A percentile compares a stretch with the other conserved stretches of the same genome.
These are phyloP conservation scores for Ormosia semicastrata DNA, from an alignment of 306 rosid genomes.

Conservation along the genomic window DNA sequence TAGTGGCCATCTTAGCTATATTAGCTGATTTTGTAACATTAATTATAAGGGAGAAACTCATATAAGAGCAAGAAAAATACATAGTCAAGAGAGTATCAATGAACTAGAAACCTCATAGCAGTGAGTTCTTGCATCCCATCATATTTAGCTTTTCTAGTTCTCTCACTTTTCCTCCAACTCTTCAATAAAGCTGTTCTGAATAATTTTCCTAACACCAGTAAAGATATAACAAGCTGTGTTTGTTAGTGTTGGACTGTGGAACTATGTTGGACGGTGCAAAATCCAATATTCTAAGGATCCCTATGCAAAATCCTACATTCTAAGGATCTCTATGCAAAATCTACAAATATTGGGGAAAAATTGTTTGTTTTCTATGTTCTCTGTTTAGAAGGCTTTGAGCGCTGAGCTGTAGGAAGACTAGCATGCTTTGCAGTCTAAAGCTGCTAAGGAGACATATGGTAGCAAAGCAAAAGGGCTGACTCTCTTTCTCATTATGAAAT, in stretches of 20 bases:
- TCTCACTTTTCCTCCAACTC: too few species aligned
- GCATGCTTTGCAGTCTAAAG: slow-evolving; percentile 38
- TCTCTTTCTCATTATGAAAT: neutral
- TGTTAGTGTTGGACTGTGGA: too few species aligned
- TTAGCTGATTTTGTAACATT: too few species aligned
- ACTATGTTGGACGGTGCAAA: neutral
- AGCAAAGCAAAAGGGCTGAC: neutral
- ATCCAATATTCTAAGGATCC: neutral
- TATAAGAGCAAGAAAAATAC: too few species aligned
- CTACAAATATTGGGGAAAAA: neutral
- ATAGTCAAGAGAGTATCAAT: neutral
- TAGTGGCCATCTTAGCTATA: too few species aligned
- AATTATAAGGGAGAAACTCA: too few species aligned
- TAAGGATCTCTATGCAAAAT: neutral
- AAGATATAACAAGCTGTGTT: too few species aligned
- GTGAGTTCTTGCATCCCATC: too few species aligned
- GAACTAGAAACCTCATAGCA: too few species aligned
- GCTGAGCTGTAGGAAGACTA: slow-evolving; percentile 13
- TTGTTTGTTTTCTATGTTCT: neutral
- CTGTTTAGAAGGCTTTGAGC: neutral
- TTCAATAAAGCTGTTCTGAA: too few species aligned
- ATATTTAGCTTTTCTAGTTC: too few species aligned
- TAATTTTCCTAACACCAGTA: too few species aligned
- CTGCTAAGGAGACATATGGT: slow-evolving; percentile 19
- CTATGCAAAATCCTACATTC: neutral